phyloP scores from a whole-genome alignment of 83 land plant genomes.

The Picea abies region DNA sequence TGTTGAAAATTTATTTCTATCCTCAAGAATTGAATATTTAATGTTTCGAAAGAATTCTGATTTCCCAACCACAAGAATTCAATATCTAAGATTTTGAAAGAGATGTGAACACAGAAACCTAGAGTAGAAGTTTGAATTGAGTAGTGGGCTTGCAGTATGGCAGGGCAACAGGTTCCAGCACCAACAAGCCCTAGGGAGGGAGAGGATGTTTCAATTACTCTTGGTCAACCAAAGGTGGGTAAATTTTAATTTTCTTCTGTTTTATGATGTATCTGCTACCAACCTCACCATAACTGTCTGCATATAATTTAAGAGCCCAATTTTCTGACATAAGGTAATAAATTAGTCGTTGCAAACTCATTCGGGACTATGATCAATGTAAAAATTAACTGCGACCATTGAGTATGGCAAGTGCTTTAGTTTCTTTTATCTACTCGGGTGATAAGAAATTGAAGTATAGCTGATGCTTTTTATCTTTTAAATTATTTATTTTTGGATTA shows the following conservation, averaged over 20 bases:
- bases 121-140: conserved; percentile 3
- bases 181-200: conserved; percentile 78
- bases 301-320: neutral
- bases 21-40: neutral
- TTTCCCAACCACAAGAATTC: neutral
- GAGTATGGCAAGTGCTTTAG: neutral
- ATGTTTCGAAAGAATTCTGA: neutral
- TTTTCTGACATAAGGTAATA: neutral
- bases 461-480: neutral
- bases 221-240: conserved; percentile 67
- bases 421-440: neutral
- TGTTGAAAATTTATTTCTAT: neutral
- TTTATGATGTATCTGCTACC: too few relatives aligned
- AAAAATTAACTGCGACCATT: neutral
- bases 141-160: conserved; percentile 68
- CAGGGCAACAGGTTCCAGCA: conserved; percentile 78
- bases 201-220: conserved; percentile 83
- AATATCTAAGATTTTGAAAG: neutral
- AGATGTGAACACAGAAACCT: neutral
- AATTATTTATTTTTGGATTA: too few relatives aligned
- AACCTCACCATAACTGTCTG: neutral
- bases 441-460: neutral
- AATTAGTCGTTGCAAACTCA: neutral
- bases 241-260: conserved; percentile 8
- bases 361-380: neutral